Evolutionary conservation across 805 yeast species (phyloP), one percentile per base, ranked within the genome.

Genomic region (Teunomyces lycoperdinae): DNA sequence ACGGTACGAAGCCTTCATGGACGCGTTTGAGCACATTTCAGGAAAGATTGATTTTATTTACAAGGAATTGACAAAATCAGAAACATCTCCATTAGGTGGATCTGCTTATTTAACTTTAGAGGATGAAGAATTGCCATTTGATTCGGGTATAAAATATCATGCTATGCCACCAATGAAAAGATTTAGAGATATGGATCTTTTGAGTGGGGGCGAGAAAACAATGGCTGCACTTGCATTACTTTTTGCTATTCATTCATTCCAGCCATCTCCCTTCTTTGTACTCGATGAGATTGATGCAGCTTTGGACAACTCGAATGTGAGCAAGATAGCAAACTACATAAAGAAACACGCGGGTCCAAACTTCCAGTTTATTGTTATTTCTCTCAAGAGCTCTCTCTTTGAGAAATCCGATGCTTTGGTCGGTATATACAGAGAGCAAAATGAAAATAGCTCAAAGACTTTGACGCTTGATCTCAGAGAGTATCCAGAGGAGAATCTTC

Each of bases 251-350:
- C 97, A 94, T 63, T 84, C 95, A 0, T 87, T 73, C 67, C 92
- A 85, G 44, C 97, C 97, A 2, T 85, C 97, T 0, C 99, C 99
- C 29, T 94, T 94, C 63, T 92, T 94, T 62, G 96, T 94, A 0
- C 71, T 94, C 38, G 99, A 94, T 64, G 99, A 94, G 67, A 90
- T 94, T n/a, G 99, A 94, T 69, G 98, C 99, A 0, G 98, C 98
- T 0, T 77, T 94, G 50, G 99, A 94, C 66, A 84, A 87, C 50
- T 82, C 89, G 20, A 94, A 94, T 60, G 97, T 94, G 20, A 81
- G 80, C 46, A 81, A 82, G 58, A 84, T 94, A 49, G 97, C 97
- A n/a, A 83, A 81, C 50, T 94, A 91, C 62, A 89, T 94, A 50
- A 77, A 77, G 44, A 79, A 78, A 50, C 83, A 86, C 56, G 83